Base-by-base conservation (phyloP, 495 filamentous ascomycete genomes). In the Neurospora intermedia region DNA sequence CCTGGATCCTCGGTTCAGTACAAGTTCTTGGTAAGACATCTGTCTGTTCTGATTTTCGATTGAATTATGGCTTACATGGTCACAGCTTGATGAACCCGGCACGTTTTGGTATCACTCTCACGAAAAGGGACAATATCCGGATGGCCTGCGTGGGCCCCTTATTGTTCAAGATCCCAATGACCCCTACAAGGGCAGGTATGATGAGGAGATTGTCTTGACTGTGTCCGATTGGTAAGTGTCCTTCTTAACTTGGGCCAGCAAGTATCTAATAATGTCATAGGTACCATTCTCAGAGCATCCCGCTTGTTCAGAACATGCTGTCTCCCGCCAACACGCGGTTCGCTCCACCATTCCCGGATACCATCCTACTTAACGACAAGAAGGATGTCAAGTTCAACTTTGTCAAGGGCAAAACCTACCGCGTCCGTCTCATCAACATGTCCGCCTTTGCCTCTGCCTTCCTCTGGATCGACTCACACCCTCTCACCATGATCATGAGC, bases 61-160 rank as follows among this genome's bases (percentile, higher is more conserved):
- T 7, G 6, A 15, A 42, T 23, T 13, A 27, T 46, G 11, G 43
- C 71, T 41, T 75, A 80, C 20, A 79, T 48, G 23, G 66, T 69
- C 10, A 43, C 78, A 92, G 79, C 81, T 85, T 13, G 85, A 92
- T 73, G 85, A 89, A 71, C 83, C 88, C 35, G 92, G 92, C 18
- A 92, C 91, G 0, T 94, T 90, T 73, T 94, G 92, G 92, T 94
- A 93, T 75, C 92, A 94, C 79, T 93, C 90, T n/a, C 92, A 94
- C 76, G 85, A 87, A 66, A 83, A 85, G 77, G 87, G 86, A 1
- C 91, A 93, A 78, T 94, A 93, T 73, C 91, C 92, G 1, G 93
- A 96, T 78, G 93, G 93, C 23, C 84, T 92, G 62, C 89, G 91
- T 18, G 91, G 91, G 3, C 86, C 91, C 0, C 76, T 96, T 43